A percentile compares a stretch with the other conserved stretches of the same genome.
These are phyloP conservation scores for Colletotrichum sp. DNA, from an alignment of 2,329 filamentous ascomycete genomes.

Conservation along the genomic window DNA sequence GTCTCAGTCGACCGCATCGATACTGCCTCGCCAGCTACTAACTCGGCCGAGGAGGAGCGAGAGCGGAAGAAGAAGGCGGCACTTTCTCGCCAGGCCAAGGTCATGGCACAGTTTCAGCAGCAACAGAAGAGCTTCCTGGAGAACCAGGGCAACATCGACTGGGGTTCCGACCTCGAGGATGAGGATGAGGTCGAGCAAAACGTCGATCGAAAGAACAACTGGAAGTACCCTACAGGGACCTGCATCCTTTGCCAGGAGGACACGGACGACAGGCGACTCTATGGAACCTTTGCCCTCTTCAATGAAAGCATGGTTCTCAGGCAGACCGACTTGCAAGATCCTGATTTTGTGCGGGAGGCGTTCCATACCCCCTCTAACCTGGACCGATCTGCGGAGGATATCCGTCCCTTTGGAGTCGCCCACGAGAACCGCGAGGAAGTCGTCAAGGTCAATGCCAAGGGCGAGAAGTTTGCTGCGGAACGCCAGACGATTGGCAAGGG, in stretches of 20 bases:
- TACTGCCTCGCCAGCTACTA: constrained; percentile 79
- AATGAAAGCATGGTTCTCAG: constrained; percentile 86
- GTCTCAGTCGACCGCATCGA: constrained; percentile 80
- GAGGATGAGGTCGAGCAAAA: constrained; percentile 72
- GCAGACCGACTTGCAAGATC: constrained; percentile 82
- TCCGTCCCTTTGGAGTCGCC: constrained; percentile 90
- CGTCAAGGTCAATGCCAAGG: constrained; percentile 75
- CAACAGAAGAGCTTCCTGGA: constrained; percentile 96
- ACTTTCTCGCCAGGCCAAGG: constrained; percentile 84
- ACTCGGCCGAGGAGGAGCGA: constrained; percentile 72
- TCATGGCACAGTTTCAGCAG: constrained; percentile 98
- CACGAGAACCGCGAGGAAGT: constrained; percentile 83
- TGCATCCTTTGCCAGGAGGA: constrained; percentile 98
- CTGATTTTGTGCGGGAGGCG: constrained; percentile 85
- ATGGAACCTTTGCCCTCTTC: constrained; percentile 91
- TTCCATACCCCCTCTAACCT: constrained; percentile 79
- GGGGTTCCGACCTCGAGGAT: constrained; percentile 80
- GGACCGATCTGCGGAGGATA: constrained; percentile 81
- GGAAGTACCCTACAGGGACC: constrained; percentile 91
- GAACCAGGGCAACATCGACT: constrained; percentile 85
- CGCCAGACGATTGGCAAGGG: constrained; percentile 88
- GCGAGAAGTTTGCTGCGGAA: constrained; percentile 74
- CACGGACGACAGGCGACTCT: constrained; percentile 85
- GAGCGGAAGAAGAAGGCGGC: constrained; percentile 91
- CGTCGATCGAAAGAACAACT: constrained; percentile 74